Percentiles rank a stretch among this genome's conserved stretches.
Evolutionary conservation across 768 basidiomycete species (phyloP).

Genomic region (Kwoniella dendrophila): DNA sequence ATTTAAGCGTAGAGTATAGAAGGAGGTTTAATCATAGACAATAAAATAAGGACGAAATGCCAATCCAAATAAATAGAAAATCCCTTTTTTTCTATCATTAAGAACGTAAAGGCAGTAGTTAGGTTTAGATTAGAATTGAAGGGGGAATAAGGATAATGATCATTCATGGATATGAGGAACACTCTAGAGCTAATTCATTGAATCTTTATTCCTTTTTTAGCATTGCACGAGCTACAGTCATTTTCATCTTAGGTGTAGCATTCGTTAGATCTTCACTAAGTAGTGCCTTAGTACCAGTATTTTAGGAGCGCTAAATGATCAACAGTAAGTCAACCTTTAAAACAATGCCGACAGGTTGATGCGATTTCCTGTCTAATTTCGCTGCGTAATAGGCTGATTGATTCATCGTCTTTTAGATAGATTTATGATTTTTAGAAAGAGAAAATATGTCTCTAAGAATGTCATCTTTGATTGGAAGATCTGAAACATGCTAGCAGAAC

Average conservation of each 20-base stretch:
- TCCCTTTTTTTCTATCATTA: too few species aligned
- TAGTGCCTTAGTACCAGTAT: slow-evolving; percentile 33
- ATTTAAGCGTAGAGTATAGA: too few species aligned
- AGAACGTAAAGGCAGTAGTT: too few species aligned
- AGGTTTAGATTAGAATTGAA: too few species aligned
- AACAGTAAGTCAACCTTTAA: not conserved
- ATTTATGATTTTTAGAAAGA: not conserved
- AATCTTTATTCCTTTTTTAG: slow-evolving; percentile 16
- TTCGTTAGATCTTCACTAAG: slow-evolving; percentile 36
- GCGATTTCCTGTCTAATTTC: too few species aligned
- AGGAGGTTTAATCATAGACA: too few species aligned
- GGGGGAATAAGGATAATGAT: not conserved
- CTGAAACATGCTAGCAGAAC: too few species aligned
- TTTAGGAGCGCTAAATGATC: slow-evolving; percentile 11
- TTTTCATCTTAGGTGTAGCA: slow-evolving; percentile 38
- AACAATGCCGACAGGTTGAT: not conserved
- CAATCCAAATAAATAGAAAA: too few species aligned
- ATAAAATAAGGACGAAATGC: too few species aligned
- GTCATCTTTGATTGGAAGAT: not conserved
- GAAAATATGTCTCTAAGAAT: not conserved
- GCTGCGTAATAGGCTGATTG: too few species aligned
- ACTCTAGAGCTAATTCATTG: not conserved
- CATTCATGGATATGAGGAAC: not conserved
- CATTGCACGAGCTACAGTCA: slow-evolving; percentile 33
- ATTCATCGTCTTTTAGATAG: too few species aligned